phyloP scores from a whole-genome alignment of 2,329 filamentous ascomycete species.

The Neonectria magnoliae region DNA sequence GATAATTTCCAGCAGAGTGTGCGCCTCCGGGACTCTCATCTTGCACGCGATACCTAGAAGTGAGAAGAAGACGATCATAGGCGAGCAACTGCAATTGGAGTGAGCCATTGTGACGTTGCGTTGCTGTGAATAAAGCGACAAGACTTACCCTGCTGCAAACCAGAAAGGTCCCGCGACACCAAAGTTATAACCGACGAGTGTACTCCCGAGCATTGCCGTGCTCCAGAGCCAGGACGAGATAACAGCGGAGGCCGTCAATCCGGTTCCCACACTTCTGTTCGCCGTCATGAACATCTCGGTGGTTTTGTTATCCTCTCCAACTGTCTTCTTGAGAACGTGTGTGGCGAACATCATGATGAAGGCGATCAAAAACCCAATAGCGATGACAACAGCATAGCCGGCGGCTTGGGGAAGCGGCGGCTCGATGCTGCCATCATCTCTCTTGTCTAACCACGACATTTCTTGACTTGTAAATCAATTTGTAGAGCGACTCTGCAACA shows the following conservation, averaged over 20 bases:
- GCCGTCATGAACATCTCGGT: conserved; percentile 68
- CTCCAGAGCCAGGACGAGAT: conserved; percentile 66
- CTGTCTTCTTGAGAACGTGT: conserved; percentile 56
- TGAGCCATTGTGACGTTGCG: background rate
- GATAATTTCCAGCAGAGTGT: conserved; percentile 64
- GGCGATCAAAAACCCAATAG: conserved; percentile 48
- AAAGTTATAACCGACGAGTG: conserved; percentile 62
- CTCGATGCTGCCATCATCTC: conserved; percentile 29
- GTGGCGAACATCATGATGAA: conserved; percentile 59
- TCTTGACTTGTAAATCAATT: background rate
- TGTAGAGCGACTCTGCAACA: background rate
- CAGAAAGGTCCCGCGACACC: conserved; percentile 66
- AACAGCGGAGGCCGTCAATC: conserved; percentile 63
- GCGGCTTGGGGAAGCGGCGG: conserved; percentile 44
- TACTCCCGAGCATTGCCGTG: conserved; percentile 61
- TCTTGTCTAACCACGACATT: background rate
- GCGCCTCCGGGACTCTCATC: conserved; percentile 61
- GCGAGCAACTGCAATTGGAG: conserved; percentile 50
- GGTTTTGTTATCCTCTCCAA: conserved; percentile 61
- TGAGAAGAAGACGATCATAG: conserved; percentile 66
- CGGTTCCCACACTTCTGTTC: conserved; percentile 60
- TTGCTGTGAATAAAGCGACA: fast-evolving
- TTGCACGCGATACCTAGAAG: conserved; percentile 63
- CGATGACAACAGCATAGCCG: conserved; percentile 48
- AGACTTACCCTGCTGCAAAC: conserved; percentile 61